These are phyloP conservation scores for Phytophthora vignae DNA, from an alignment of 352 stramenopile species.

Conservation along the genomic window DNA sequence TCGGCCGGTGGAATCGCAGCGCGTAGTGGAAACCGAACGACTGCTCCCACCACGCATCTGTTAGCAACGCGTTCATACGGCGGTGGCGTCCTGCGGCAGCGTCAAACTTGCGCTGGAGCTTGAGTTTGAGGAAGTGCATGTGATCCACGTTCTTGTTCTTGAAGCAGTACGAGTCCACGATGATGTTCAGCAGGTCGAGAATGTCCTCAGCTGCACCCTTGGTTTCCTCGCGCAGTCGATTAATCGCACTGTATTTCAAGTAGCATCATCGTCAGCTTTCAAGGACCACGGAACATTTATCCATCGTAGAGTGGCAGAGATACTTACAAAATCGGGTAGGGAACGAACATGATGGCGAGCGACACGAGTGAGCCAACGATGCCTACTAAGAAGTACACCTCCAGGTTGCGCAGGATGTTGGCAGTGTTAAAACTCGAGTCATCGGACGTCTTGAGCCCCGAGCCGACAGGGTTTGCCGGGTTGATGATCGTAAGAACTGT, in stretches of 20 bases:
- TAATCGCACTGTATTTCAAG: conserved; percentile 52
- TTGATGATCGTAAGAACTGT: conserved; percentile 83
- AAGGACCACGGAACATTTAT: no score
- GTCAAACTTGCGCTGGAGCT: conserved; percentile 81
- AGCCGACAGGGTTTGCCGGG: conserved; percentile 54
- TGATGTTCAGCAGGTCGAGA: conserved; percentile 78
- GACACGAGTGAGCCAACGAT: conserved; percentile 71
- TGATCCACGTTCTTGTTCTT: conserved; percentile 87
- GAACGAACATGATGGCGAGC: conserved; percentile 72
- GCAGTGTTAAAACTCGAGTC: conserved; percentile 54
- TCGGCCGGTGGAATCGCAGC: conserved; percentile 72
- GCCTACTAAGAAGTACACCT: conserved; percentile 75
- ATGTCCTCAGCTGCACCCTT: conserved; percentile 58
- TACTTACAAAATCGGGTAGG: conserved; percentile 80
- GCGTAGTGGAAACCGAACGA: conserved; percentile 67
- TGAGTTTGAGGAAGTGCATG: conserved; percentile 82
- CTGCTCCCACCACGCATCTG: conserved; percentile 87
- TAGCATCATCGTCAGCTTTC: conserved; percentile 14
- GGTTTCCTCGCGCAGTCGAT: conserved; percentile 55
- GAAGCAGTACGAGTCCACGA: conserved; percentile 88
- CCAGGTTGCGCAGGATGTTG: conserved; percentile 74
- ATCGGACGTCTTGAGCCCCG: conserved; percentile 58
- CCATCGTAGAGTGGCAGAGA: not conserved
- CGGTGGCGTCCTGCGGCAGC: conserved; percentile 50
- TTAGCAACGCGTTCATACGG: conserved; percentile 65